Base-by-base conservation (phyloP, 306 rosid genomes). In the Acacia confusa region DNA sequence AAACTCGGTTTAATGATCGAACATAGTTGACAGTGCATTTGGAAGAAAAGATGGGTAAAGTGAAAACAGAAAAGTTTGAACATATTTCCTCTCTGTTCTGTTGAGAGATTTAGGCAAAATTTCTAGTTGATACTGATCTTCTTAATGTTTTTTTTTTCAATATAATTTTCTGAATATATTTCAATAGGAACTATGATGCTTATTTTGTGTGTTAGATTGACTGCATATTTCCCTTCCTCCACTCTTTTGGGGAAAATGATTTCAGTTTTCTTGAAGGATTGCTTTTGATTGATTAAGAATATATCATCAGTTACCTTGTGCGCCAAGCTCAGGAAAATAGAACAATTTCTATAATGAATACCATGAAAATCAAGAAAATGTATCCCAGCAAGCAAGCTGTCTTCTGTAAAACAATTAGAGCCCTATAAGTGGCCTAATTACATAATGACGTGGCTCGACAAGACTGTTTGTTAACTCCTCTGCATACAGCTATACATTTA, bases 11-110 rank as follows among this genome's bases (percentile, higher is more conserved):
- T 32, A 76, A 40, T 57, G 20, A 70, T 74, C 73, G 60, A 68
- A 48, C 75, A 40, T 68, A 40, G 84, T 82, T 83, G 72, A 25
- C 58, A 68, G 70, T 69, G 74, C 67, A 87, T 78, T 75, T 40
- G 76, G 76, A 77, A 79, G 45, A 47, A 10, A 64, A 78, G 67
- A 58, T 72, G 57, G 81, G 71, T 71, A n/a, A 53, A 69, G 66
- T 77, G 41, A 65, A 60, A 68, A 48, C 78, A 38, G n/a, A 57
- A 41, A 19, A 69, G 19, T 79, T 66, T 80, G 74, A 65, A n/a
- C n/a, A n/a, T n/a, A n/a, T n/a, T n/a, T n/a, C n/a, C n/a, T n/a
- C n/a, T n/a, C 17, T 70, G 17, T 20, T 40, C 20, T 43, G 6
- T 45, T 12, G 22, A 40, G 25, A 67, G 74, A 3, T 13, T 70